A percentile compares a stretch with the other conserved stretches of the same genome.
These are phyloP conservation scores for Didymella glomerata DNA, from an alignment of 2,329 filamentous ascomycete species.

Conservation along the genomic window DNA sequence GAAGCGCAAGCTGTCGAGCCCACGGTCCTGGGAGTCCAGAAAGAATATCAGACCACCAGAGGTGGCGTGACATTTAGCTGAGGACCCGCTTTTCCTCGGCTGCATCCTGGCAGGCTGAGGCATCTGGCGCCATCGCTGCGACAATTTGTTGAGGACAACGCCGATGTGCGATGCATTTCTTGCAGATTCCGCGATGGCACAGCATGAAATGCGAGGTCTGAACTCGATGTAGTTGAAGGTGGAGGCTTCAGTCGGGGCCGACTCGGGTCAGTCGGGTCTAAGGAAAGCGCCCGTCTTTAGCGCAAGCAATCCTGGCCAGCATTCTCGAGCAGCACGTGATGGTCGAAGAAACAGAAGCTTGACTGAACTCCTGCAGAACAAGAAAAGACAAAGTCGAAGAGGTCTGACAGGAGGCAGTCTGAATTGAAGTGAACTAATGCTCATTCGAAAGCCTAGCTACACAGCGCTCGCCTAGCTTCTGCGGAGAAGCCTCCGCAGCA, in stretches of 20 bases:
- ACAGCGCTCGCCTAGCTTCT: neutral
- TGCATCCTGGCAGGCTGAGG: conserved; percentile 14
- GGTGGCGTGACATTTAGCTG: conserved; percentile 46
- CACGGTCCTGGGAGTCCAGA: conserved; percentile 21
- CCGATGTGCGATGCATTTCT: conserved; percentile 7
- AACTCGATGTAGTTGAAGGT: neutral
- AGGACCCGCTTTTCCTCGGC: conserved; percentile 23
- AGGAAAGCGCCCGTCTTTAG: conserved; percentile 5
- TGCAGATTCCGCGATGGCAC: conserved; percentile 7
- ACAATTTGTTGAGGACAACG: conserved; percentile 9
- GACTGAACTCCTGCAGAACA: neutral
- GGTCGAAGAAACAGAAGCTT: neutral
- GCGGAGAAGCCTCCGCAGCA: neutral
- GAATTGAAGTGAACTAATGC: neutral
- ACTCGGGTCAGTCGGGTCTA: conserved; percentile 10
- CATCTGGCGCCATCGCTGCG: conserved; percentile 8
- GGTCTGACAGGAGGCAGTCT: neutral
- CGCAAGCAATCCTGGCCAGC: neutral
- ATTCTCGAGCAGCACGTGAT: neutral
- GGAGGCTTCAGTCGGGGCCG: conserved; percentile 4
- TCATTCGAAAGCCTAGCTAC: neutral
- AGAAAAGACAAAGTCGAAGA: neutral
- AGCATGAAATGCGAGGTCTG: conserved; percentile 7
- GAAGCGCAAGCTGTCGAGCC: conserved; percentile 22
- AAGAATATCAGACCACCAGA: conserved; percentile 44